Conservation (phyloP, 352 stramenopile species). For the Albugo laibachii region DNA sequence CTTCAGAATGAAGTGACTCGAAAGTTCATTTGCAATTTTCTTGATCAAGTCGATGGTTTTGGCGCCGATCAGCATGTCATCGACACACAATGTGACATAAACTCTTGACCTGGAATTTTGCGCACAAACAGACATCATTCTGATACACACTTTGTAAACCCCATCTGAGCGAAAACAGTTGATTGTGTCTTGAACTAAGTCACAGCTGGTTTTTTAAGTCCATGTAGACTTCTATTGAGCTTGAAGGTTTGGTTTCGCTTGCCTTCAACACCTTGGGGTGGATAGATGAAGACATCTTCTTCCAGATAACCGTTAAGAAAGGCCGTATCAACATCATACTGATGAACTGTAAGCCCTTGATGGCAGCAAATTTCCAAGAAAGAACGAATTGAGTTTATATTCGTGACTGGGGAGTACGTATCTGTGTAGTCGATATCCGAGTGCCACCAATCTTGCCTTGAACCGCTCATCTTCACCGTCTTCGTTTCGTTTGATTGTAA, state of each 20-base stretch:
- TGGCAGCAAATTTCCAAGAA: conserved; percentile 11
- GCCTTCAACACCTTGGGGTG: conserved; percentile 1
- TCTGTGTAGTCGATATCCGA: no score
- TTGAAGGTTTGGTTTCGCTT: background rate
- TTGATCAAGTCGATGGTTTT: no score
- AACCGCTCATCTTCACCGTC: no score
- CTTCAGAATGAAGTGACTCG: no score
- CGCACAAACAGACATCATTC: no score
- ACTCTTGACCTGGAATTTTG: no score
- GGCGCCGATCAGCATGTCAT: background rate
- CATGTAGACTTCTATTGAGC: conserved; percentile 11
- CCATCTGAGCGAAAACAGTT: conserved; percentile 4
- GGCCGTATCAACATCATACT: conserved; percentile 8
- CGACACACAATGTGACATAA: no score
- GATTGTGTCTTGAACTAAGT: conserved; percentile 13
- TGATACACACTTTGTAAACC: no score
- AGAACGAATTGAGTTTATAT: conserved; percentile 7
- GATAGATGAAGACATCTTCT: conserved; percentile 7
- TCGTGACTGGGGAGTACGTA: conserved; percentile 11
- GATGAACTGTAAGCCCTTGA: conserved; percentile 3
- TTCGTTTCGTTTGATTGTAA: no score
- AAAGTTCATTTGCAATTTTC: no score
- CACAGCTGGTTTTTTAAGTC: conserved; percentile 14
- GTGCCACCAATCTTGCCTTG: no score
- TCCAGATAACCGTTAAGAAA: no score